Conservation (phyloP, 2,329 filamentous ascomycete species). For the Ramichloridium luteum region DNA sequence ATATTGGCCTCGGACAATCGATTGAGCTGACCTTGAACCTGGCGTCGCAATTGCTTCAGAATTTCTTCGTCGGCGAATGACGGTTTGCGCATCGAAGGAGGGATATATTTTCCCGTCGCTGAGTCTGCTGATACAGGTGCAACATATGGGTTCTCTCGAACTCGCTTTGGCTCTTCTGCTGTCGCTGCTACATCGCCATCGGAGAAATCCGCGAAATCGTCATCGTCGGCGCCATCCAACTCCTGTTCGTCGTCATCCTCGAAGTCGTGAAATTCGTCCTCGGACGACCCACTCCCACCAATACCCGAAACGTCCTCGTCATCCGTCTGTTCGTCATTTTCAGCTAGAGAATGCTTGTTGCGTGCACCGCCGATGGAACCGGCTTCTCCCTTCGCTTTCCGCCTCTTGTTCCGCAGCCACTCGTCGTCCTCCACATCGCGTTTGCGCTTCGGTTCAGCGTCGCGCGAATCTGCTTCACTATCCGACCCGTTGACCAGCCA, state of each 20-base stretch:
- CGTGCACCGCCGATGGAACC: slow-evolving; percentile 9
- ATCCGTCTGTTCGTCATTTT: slow-evolving; percentile 12
- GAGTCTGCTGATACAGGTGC: slow-evolving; percentile 47
- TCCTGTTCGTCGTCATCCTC: slow-evolving; percentile 25
- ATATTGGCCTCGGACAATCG: slow-evolving; percentile 86
- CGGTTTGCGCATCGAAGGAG: slow-evolving; percentile 64
- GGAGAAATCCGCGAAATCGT: slow-evolving; percentile 24
- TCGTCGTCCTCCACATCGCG: slow-evolving; percentile 46
- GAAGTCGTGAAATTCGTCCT: slow-evolving; percentile 2
- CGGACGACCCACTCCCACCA: neutral
- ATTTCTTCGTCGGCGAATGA: slow-evolving; percentile 53
- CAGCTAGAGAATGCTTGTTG: slow-evolving; percentile 18
- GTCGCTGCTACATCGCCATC: slow-evolving; percentile 24
- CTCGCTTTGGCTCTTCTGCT: slow-evolving; percentile 30
- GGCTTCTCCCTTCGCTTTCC: slow-evolving; percentile 33
- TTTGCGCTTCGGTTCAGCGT: slow-evolving; percentile 42
- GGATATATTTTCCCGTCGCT: slow-evolving; percentile 62
- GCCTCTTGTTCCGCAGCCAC: slow-evolving; percentile 47
- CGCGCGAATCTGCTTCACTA: slow-evolving; percentile 35
- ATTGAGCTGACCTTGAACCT: slow-evolving; percentile 81
- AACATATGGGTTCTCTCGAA: slow-evolving; percentile 78
- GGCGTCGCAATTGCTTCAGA: slow-evolving; percentile 57
- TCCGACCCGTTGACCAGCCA: slow-evolving; percentile 54
- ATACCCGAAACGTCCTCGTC: slow-evolving; percentile 17
- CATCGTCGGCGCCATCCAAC: slow-evolving; percentile 30